These are phyloP conservation scores for Amniculicola lignicola DNA, from an alignment of 495 filamentous ascomycete genomes.

Conservation along the genomic window DNA sequence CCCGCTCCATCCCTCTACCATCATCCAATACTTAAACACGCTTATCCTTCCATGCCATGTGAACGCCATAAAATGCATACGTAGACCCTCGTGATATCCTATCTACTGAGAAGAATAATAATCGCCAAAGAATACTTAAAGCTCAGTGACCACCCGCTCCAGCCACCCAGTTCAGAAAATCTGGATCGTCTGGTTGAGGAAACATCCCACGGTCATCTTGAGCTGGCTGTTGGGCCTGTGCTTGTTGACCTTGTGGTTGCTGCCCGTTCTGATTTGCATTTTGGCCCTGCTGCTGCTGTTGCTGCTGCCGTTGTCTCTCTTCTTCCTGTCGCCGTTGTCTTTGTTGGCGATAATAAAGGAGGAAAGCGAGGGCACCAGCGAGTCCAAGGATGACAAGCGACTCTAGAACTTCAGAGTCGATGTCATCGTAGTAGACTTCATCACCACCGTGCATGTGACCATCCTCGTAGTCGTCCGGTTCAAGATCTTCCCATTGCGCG, in stretches of 20 bases:
- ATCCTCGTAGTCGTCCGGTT: constrained; percentile 51
- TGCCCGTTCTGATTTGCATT: constrained; percentile 20
- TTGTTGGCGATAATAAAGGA: constrained; percentile 82
- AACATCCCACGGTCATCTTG: constrained; percentile 64
- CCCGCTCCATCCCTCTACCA: too few relatives aligned
- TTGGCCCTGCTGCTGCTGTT: constrained; percentile 36
- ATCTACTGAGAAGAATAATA: too few relatives aligned
- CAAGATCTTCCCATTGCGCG: constrained; percentile 51
- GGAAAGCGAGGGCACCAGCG: constrained; percentile 66
- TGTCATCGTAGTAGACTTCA: constrained; percentile 58
- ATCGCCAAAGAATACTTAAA: too few relatives aligned
- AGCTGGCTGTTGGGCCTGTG: constrained; percentile 37
- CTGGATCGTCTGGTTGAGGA: constrained; percentile 67
- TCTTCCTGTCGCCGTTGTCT: constrained; percentile 47
- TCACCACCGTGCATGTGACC: constrained; percentile 50
- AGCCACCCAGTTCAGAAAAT: constrained; percentile 68
- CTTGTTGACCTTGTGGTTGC: constrained; percentile 23
- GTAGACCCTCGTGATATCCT: too few relatives aligned
- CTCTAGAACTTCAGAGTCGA: constrained; percentile 77
- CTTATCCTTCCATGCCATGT: too few relatives aligned
- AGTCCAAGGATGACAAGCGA: constrained; percentile 78
- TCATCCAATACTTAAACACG: too few relatives aligned
- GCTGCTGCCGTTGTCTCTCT: constrained; percentile 44
- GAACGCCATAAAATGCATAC: too few relatives aligned
- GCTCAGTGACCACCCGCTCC: constrained; percentile 71